These are phyloP conservation scores for Furcasterigmium furcatum DNA, from an alignment of 2,329 filamentous ascomycete species.

Conservation along the genomic window DNA sequence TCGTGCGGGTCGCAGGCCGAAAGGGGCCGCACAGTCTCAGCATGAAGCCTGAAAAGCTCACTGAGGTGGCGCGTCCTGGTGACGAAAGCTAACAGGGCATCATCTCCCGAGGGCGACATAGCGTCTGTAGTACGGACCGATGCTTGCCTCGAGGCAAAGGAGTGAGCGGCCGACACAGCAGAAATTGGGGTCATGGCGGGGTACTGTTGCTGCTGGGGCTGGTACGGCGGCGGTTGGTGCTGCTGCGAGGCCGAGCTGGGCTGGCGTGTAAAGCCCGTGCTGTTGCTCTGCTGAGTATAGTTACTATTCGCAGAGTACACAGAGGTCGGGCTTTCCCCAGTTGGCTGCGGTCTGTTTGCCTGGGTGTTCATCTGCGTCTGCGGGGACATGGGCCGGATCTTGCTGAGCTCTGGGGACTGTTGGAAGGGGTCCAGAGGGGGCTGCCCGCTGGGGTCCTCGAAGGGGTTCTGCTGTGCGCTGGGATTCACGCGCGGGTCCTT, in stretches of 20 bases:
- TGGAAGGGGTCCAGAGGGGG: constrained; percentile 21
- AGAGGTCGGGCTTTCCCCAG: constrained; percentile 38
- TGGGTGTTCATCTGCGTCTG: constrained; percentile 14
- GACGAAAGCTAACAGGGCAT: constrained; percentile 68
- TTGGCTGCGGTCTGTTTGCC: constrained; percentile 9
- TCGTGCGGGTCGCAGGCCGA: constrained; percentile 60
- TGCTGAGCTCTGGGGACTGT: constrained; percentile 8
- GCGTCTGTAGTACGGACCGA: constrained; percentile 40
- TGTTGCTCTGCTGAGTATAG: constrained; percentile 6
- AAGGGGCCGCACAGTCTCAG: constrained; percentile 68
- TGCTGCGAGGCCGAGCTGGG: constrained; percentile 9
- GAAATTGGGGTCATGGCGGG: background rate
- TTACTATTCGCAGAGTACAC: constrained; percentile 15
- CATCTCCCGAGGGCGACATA: constrained; percentile 48
- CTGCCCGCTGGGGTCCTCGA: constrained; percentile 12
- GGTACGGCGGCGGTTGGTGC: background rate
- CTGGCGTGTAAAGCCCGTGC: constrained; percentile 10
- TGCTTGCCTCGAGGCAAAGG: constrained; percentile 19
- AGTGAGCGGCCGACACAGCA: constrained; percentile 3
- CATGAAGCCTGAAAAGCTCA: constrained; percentile 73
- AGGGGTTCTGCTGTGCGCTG: constrained; percentile 18
- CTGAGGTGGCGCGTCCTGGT: constrained; percentile 69
- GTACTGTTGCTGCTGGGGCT: background rate
- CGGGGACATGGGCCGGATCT: constrained; percentile 15
- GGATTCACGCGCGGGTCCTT: background rate